Conservation (phyloP, 2,329 filamentous ascomycete genomes). For the Polytolypa hystricis region DNA sequence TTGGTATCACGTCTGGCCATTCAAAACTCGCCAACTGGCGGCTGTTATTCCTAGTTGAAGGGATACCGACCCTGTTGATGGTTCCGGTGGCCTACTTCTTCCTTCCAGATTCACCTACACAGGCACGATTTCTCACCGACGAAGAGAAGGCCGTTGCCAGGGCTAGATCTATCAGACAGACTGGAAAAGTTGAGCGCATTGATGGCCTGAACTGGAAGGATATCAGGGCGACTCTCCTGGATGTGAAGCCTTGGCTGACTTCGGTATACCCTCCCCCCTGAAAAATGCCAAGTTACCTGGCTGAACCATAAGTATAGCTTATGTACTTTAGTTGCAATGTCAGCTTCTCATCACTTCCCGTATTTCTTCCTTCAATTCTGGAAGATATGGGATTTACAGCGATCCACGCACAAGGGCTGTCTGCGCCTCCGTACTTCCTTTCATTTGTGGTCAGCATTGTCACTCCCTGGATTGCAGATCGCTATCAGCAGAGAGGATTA, state of each 20-base stretch:
- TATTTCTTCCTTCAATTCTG: conserved; percentile 54
- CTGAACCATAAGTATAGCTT: conserved; percentile 18
- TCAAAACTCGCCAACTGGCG: conserved; percentile 52
- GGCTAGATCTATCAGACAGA: conserved; percentile 42
- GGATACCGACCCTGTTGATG: conserved; percentile 47
- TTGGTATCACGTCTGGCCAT: conserved; percentile 52
- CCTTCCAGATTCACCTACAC: conserved; percentile 42
- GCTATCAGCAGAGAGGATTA: conserved; percentile 51
- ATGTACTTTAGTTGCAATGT: conserved; percentile 55
- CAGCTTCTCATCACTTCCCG: conserved; percentile 53
- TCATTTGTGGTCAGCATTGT: conserved; percentile 52
- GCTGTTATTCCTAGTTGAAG: conserved; percentile 54
- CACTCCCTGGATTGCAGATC: conserved; percentile 56
- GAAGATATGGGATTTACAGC: conserved; percentile 56
- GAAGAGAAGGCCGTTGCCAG: conserved; percentile 49
- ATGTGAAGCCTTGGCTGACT: conserved; percentile 39
- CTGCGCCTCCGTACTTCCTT: conserved; percentile 59
- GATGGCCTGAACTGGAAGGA: conserved; percentile 37
- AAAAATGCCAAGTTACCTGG: conserved; percentile 1
- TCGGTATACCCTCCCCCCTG: conserved; percentile 22
- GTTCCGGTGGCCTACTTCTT: conserved; percentile 45
- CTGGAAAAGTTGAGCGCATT: conserved; percentile 35
- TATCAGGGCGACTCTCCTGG: conserved; percentile 34
- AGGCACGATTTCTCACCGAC: conserved; percentile 44
- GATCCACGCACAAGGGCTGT: conserved; percentile 59